Evolutionary conservation across 2,329 filamentous ascomycete species (phyloP), one percentile per base, ranked within the genome.

Genomic region (Colletotrichum aenigma): DNA sequence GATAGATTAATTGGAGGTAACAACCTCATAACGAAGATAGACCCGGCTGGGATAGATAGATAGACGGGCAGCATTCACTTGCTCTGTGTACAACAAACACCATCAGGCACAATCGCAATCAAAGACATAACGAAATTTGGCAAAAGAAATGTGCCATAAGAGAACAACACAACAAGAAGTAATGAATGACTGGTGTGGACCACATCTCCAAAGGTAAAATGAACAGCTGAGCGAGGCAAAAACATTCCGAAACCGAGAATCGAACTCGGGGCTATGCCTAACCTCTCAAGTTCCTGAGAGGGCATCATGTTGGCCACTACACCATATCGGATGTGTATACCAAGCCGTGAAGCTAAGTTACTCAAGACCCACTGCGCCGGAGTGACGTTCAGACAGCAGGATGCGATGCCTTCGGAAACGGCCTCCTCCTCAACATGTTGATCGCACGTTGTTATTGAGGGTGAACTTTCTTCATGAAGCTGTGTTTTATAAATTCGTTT

Each of bases 241-340:
- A 71, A 30, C 13, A 4, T 71, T 71, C 68, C 68, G 68, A 71
- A 71, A 71, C 68, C 68, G 68, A 71, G 68, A 71, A 71, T 71
- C 68, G 60, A 71, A 71, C 68, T 71, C 68, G 68, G 68, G 60
- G 68, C 60, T 71, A 71, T 71, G 68, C 68, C 68, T 71, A 43
- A 32, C 68, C 68, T 56, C 68, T 32, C 68, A 38, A 12, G 15
- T 0, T 16, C 10, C 30, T 71, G 68, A 71, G 68, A 71, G 68
- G 68, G 68, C 68, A 71, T 71, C 68, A 71, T 71, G 68, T 71
- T 71, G 68, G 68, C 68, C 68, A 71, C 68, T 71, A 71, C 68
- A 71, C 68, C 68, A 71, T 71, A 71, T 71, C 68, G 68, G 68
- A 71, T 55, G 28, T 38, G 18, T 52, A 34, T 43, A 16, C 6